Evolutionary conservation across 768 basidiomycete genomes (phyloP), one percentile per base, ranked within the genome.

Genomic region (Terana coerulea): DNA sequence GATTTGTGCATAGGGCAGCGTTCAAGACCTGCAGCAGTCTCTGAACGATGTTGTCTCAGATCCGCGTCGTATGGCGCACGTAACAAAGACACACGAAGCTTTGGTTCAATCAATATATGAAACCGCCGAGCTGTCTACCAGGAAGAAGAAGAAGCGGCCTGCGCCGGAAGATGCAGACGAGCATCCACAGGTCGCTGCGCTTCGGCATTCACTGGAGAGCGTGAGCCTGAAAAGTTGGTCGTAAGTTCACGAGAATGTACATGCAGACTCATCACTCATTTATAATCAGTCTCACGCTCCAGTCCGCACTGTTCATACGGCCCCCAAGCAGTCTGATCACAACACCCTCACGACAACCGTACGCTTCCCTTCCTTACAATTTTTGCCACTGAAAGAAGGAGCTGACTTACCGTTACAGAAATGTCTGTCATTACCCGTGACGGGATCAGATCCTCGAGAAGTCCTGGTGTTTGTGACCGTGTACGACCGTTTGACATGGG

Each of bases 241-340:
- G 87, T 88, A 59, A 54, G 83, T 67, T 12, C 40, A 7, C 22
- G 22, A 34, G 49, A 21, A 31, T 17, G 37, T 34, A 47, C 28
- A 22, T n/a, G n/a, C 30, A n/a, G 41, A 52, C 34, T 11, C 44
- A 45, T 5, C 17, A 53, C 45, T 53, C 30, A 54, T 31, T 51
- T 52, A 24, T 26, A 15, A 21, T 36, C 19, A 87, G 85, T 52
- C 61, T 84, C 34, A 67, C 72, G 17, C 59, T 72, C 51, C 78
- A 80, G 50, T 71, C 86, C 10, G 77, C 77, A 0, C 65, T 77
- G 17, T 89, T 88, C 61, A 77, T 85, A 62, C 77, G 87, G 26
- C 69, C 80, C 71, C 84, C 24, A 84, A 77, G 59, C 79, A 79
- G 59, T 74, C 84, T 0, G 88, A 91, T 60, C 75, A 78, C 45